Evolutionary conservation across 768 basidiomycete species (phyloP).

Genomic region (Trametes gibbosa): DNA sequence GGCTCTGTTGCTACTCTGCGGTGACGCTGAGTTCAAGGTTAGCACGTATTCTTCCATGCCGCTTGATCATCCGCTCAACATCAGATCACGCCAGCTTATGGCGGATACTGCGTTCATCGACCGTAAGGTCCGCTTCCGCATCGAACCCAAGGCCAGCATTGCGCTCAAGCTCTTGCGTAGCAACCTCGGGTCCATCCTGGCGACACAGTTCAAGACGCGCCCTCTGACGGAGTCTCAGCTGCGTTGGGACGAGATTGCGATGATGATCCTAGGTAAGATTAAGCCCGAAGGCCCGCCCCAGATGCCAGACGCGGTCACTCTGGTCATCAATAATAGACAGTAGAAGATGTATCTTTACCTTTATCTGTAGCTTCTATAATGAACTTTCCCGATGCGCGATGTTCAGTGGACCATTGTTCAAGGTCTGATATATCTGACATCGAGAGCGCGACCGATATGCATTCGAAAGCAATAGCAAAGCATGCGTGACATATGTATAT

Average conservation of each 20-base stretch:
- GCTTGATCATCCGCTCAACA: too few relatives aligned
- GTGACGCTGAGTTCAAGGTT: slow-evolving; percentile 88
- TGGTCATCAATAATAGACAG: slow-evolving; percentile 20
- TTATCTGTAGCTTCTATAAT: slow-evolving; percentile 7
- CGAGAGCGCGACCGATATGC: not conserved
- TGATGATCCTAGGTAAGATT: slow-evolving; percentile 53
- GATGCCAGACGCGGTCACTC: slow-evolving; percentile 23
- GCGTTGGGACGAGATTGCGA: slow-evolving; percentile 71
- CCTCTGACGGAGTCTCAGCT: slow-evolving; percentile 55
- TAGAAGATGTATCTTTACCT: slow-evolving; percentile 1
- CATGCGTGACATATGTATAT: slow-evolving; percentile 17
- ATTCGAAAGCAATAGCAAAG: slow-evolving; percentile 16
- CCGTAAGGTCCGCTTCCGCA: slow-evolving; percentile 75
- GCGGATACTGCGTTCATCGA: slow-evolving; percentile 76
- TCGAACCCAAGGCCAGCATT: slow-evolving; percentile 67
- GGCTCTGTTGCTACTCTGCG: slow-evolving; percentile 79
- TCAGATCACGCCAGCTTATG: too few relatives aligned
- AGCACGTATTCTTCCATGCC: slow-evolving; percentile 9
- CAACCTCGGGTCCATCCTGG: slow-evolving; percentile 56
- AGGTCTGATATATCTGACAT: not conserved
- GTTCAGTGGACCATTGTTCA: not conserved
- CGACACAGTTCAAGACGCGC: slow-evolving; percentile 65
- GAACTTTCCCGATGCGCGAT: not conserved
- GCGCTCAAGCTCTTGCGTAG: slow-evolving; percentile 79
- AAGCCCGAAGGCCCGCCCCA: slow-evolving; percentile 28